A percentile compares a stretch with the other conserved stretches of the same genome.
Conservation (phyloP, 345 rosid species). For the Turnera subulata region DNA sequence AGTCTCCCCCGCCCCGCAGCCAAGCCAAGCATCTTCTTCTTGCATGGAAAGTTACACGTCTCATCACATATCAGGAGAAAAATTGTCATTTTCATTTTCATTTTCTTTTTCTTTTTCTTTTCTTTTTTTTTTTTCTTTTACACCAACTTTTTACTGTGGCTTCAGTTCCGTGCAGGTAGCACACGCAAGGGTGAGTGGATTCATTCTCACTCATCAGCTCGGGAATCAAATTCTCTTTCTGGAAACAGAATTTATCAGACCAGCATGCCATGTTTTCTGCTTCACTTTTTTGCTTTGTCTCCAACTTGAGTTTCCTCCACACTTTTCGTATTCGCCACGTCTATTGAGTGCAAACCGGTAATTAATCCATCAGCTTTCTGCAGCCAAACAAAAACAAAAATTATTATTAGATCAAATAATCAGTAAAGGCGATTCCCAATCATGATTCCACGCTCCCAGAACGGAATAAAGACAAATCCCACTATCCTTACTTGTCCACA, state of each 20-base stretch:
- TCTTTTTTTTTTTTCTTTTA: too few relatives aligned
- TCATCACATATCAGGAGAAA: too few relatives aligned
- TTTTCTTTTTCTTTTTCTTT: too few relatives aligned
- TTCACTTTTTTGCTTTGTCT: slow-evolving; percentile 8
- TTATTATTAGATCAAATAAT: neutral
- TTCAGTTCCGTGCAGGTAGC: too few relatives aligned
- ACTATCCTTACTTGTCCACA: neutral
- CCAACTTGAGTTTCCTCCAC: neutral
- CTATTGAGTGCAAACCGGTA: slow-evolving; percentile 5
- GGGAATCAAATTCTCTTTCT: neutral
- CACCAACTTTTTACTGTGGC: too few relatives aligned
- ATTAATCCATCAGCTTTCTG: slow-evolving; percentile 15
- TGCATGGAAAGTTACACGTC: too few relatives aligned
- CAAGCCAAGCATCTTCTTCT: too few relatives aligned
- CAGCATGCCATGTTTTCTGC: too few relatives aligned
- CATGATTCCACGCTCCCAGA: neutral
- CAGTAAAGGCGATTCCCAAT: neutral
- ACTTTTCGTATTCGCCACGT: slow-evolving; percentile 3
- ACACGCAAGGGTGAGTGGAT: too few relatives aligned
- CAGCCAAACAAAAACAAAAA: slow-evolving; percentile 1
- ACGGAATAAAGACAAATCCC: neutral
- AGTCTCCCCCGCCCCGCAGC: too few relatives aligned
- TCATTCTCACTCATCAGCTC: neutral
- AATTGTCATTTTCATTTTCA: too few relatives aligned
- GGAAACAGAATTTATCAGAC: neutral